Evolutionary conservation across 306 rosid genomes (phyloP).

Genomic region (Canavalia ensiformis): DNA sequence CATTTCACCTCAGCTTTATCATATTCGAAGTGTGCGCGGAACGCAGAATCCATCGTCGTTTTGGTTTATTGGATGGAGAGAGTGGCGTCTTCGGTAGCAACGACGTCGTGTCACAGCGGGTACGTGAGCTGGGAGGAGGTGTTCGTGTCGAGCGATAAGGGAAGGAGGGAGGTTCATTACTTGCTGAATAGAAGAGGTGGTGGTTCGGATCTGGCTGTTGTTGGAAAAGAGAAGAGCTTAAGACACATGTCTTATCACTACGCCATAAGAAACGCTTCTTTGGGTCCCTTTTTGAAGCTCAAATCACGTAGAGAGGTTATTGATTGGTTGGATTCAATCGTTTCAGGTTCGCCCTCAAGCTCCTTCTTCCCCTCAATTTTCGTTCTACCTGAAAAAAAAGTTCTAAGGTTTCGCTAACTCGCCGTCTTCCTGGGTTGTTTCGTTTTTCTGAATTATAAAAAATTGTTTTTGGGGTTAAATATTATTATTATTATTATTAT

Average conservation of each 20-base stretch:
- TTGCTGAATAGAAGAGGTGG: slow-evolving; percentile 66
- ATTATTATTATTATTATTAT: background rate
- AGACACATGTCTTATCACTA: slow-evolving; percentile 79
- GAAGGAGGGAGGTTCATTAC: slow-evolving; percentile 79
- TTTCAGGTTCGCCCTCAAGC: slow-evolving; percentile 67
- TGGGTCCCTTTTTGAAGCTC: slow-evolving; percentile 58
- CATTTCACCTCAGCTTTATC: background rate
- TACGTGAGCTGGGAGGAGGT: slow-evolving; percentile 82
- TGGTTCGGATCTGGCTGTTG: slow-evolving; percentile 77
- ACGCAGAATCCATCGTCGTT: slow-evolving; percentile 26
- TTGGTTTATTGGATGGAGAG: slow-evolving; percentile 55
- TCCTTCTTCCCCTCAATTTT: background rate
- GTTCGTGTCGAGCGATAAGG: slow-evolving; percentile 63
- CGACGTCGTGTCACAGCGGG: slow-evolving; percentile 49
- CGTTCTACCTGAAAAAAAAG: background rate
- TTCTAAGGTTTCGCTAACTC: background rate
- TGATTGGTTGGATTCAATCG: slow-evolving; percentile 76
- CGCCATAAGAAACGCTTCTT: slow-evolving; percentile 46
- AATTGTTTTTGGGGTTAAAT: background rate
- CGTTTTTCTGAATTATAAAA: background rate
- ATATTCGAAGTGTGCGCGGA: background rate
- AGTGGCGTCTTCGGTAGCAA: slow-evolving; percentile 41
- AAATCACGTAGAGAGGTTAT: slow-evolving; percentile 80
- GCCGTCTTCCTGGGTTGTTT: background rate
- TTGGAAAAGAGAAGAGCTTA: slow-evolving; percentile 80